phyloP scores from a whole-genome alignment of 371 early-diverging fungal species.

The Syncephalastrum racemosum region DNA sequence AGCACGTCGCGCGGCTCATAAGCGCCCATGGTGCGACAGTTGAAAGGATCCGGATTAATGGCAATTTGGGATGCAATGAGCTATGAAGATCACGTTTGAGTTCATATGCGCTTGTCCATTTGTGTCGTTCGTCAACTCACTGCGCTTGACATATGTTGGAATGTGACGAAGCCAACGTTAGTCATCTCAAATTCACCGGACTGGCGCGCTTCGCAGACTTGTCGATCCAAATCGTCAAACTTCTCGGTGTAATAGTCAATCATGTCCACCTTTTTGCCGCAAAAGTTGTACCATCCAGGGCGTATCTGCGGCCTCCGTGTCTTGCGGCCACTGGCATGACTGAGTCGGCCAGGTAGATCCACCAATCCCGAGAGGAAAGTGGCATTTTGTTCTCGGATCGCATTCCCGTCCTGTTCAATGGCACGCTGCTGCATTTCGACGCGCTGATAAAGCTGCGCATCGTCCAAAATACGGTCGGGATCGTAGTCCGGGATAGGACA shows the following conservation, averaged over 20 bases:
- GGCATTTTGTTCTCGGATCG: background rate
- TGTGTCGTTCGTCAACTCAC: conserved; percentile 20
- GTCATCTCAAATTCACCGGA: conserved; percentile 36
- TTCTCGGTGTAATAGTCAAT: conserved; percentile 46
- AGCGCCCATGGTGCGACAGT: conserved; percentile 64
- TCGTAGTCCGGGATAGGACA: conserved; percentile 40
- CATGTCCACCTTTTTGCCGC: conserved; percentile 39
- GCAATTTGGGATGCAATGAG: conserved; percentile 61
- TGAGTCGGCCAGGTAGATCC: background rate
- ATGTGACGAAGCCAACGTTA: conserved; percentile 47
- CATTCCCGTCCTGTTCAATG: background rate
- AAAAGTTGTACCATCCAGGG: conserved; percentile 36
- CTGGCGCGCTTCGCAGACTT: conserved; percentile 26
- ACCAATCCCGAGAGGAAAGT: conserved; percentile 7
- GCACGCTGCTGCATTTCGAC: conserved; percentile 13
- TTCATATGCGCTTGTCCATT: background rate
- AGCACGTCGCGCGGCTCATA: conserved; percentile 76
- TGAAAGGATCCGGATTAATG: conserved; percentile 63
- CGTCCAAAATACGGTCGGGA: conserved; percentile 42
- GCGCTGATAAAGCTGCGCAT: conserved; percentile 28
- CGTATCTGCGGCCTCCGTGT: conserved; percentile 25
- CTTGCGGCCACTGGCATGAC: background rate
- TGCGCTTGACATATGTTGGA: conserved; percentile 40
- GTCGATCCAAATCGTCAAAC: conserved; percentile 35
- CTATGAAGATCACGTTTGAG: conserved; percentile 16